Evolutionary conservation across 768 basidiomycete genomes (phyloP).

Genomic region (Boletus rufocinnamomeus): DNA sequence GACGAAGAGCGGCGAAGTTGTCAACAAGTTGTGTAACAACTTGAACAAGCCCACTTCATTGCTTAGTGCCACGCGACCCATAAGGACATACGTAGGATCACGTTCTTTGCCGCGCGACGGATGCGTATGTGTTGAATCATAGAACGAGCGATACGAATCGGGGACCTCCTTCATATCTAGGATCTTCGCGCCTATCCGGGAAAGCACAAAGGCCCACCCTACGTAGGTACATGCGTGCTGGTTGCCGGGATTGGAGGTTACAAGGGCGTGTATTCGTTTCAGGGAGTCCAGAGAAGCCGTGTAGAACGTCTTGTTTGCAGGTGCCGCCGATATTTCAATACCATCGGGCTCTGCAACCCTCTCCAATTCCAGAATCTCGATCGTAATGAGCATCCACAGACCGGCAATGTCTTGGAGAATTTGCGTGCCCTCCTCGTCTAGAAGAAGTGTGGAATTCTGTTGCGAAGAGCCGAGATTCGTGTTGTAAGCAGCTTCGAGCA

Average conservation of each 20-base stretch:
- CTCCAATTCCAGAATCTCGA: constrained; percentile 84
- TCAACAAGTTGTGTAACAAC: constrained; percentile 58
- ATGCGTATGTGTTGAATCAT: constrained; percentile 51
- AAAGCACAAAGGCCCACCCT: constrained; percentile 84
- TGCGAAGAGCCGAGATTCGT: constrained; percentile 68
- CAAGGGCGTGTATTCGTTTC: constrained; percentile 65
- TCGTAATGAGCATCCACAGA: constrained; percentile 75
- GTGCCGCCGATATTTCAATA: constrained; percentile 54
- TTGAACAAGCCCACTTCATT: constrained; percentile 62
- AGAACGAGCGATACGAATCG: constrained; percentile 53
- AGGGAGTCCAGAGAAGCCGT: constrained; percentile 63
- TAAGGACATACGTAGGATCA: constrained; percentile 55
- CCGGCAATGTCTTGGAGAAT: constrained; percentile 67
- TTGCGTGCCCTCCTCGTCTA: constrained; percentile 74
- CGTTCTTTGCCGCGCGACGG: constrained; percentile 52
- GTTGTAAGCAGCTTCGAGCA: constrained; percentile 65
- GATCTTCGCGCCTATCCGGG: constrained; percentile 53
- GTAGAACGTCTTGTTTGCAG: constrained; percentile 53
- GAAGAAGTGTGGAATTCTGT: constrained; percentile 58
- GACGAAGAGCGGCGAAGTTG: constrained; percentile 74
- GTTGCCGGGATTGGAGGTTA: constrained; percentile 57
- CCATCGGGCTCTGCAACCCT: constrained; percentile 53
- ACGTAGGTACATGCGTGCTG: constrained; percentile 73
- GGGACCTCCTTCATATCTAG: constrained; percentile 53
- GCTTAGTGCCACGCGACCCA: constrained; percentile 58